phyloP scores from a whole-genome alignment of 1,284 basidiomycete species.

The Taiwanofungus camphoratus region DNA sequence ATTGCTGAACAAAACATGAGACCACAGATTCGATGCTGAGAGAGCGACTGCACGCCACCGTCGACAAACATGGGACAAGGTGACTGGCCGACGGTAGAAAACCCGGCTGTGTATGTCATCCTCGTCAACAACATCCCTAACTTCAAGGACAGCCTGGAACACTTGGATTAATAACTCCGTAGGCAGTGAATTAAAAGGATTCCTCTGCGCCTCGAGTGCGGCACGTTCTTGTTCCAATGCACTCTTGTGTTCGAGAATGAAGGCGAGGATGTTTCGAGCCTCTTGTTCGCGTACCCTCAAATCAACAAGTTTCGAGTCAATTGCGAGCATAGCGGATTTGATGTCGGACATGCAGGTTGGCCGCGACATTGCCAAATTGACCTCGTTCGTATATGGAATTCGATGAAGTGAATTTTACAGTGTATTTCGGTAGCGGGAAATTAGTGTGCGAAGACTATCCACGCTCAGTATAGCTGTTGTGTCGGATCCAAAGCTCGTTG shows the following conservation, averaged over 20 bases:
- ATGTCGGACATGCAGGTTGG: no score
- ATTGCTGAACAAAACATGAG: conserved; percentile 6
- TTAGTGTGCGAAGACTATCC: no score
- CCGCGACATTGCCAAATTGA: no score
- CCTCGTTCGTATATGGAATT: no score
- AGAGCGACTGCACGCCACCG: conserved; percentile 11
- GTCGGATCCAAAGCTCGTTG: no score
- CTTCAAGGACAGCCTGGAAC: background rate
- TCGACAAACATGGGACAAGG: conserved; percentile 12
- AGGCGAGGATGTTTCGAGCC: conserved; percentile 4
- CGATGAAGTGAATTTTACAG: no score
- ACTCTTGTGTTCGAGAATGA: conserved; percentile 1
- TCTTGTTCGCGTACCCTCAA: conserved; percentile 3
- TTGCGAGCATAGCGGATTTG: background rate
- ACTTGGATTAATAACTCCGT: conserved; percentile 8
- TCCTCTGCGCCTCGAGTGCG: background rate
- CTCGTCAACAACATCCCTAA: background rate
- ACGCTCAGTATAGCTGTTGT: no score
- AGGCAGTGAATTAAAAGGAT: conserved; percentile 7
- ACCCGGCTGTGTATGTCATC: background rate
- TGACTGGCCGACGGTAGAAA: conserved; percentile 6
- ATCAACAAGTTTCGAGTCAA: background rate
- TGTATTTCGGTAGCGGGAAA: no score
- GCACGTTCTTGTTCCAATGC: conserved; percentile 3
- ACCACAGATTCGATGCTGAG: conserved; percentile 11